Conservation (phyloP, 2,329 filamentous ascomycete species). For the Fusarium ramigenum region DNA sequence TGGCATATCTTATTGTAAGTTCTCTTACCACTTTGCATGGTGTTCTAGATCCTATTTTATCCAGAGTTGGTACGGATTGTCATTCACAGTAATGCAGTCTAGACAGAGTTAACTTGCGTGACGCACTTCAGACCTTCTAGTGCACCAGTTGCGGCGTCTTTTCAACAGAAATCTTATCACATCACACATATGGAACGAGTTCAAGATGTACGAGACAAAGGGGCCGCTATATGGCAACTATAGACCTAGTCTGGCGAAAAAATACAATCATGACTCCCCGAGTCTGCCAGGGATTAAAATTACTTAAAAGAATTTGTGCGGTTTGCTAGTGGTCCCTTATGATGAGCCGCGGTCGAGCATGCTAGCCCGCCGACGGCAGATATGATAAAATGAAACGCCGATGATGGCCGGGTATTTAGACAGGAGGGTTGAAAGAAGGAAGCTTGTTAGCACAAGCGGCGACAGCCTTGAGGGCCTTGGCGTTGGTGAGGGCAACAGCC, state of each 20-base stretch:
- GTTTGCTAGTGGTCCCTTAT: conserved; percentile 36
- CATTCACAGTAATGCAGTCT: background rate
- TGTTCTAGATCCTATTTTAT: background rate
- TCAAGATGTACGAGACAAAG: conserved; percentile 8
- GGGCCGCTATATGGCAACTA: conserved; percentile 35
- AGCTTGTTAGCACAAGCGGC: conserved; percentile 31
- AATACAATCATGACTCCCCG: conserved; percentile 33
- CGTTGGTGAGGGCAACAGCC: conserved; percentile 28
- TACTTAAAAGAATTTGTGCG: conserved; percentile 37
- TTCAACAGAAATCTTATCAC: background rate
- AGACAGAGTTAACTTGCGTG: background rate
- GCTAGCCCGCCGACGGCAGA: background rate
- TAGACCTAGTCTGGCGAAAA: conserved; percentile 38
- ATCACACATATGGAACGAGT: background rate
- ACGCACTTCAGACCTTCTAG: background rate
- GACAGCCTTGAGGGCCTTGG: conserved; percentile 31
- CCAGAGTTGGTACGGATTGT: background rate
- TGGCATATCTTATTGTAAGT: background rate
- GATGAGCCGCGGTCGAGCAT: background rate
- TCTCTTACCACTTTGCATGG: background rate
- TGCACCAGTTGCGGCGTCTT: background rate
- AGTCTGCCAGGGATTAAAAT: conserved; percentile 39
- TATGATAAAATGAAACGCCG: conserved; percentile 19
- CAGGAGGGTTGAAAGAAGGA: conserved; percentile 29
- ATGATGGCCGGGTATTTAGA: conserved; percentile 17